Conservation (phyloP, 805 yeast species). For the Hyphopichia homilentoma region DNA sequence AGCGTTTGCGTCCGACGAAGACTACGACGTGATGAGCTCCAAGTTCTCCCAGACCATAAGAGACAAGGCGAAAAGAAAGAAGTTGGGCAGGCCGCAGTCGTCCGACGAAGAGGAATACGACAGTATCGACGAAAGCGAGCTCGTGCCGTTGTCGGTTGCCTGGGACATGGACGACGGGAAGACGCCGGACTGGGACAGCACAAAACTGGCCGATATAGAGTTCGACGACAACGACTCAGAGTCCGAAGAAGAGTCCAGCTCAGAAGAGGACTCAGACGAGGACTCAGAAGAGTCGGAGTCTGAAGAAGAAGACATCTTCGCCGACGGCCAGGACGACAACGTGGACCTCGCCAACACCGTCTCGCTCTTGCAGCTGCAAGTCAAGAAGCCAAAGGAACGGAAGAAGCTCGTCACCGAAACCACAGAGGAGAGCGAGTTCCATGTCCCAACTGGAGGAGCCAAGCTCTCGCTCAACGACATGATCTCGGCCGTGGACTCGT, state of each 20-base stretch:
- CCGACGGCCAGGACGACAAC: conserved; percentile 33
- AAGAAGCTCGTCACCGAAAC: conserved; percentile 51
- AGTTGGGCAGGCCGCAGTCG: conserved; percentile 26
- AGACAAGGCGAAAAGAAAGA: conserved; percentile 43
- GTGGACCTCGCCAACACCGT: conserved; percentile 50
- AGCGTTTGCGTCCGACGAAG: conserved; percentile 81
- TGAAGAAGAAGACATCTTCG: conserved; percentile 25
- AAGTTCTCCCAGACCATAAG: conserved; percentile 68
- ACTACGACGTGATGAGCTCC: conserved; percentile 56
- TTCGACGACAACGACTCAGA: conserved; percentile 28
- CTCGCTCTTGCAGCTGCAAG: conserved; percentile 30
- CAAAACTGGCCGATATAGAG: conserved; percentile 17
- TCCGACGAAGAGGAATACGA: conserved; percentile 55
- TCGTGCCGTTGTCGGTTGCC: conserved; percentile 77
- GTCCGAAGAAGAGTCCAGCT: conserved; percentile 12
- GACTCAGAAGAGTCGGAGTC: conserved; percentile 26
- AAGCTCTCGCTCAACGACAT: conserved; percentile 69
- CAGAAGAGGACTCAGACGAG: conserved; percentile 16
- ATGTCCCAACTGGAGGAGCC: conserved; percentile 57
- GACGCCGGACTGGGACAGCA: conserved; percentile 10
- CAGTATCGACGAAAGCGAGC: conserved; percentile 72
- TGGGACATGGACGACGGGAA: conserved; percentile 74
- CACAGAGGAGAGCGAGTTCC: conserved; percentile 64
- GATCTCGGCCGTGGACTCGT: conserved; percentile 60
- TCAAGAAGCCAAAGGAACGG: conserved; percentile 33